Evolutionary conservation across 2,329 filamentous ascomycete species (phyloP).

Genomic region (Purpureocillium lavendulum): DNA sequence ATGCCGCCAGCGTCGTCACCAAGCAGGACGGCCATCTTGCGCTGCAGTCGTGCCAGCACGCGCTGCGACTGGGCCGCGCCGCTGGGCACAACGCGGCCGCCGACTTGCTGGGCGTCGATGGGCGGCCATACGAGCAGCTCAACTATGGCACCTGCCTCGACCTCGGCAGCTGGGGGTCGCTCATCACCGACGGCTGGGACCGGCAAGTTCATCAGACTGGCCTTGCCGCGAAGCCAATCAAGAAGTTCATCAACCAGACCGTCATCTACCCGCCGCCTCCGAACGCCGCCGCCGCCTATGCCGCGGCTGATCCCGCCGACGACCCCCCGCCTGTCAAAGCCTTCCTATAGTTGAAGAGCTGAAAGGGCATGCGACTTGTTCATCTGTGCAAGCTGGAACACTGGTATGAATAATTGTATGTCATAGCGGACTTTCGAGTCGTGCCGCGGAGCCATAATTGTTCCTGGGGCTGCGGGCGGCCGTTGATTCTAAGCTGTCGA

Average conservation of each 20-base stretch:
- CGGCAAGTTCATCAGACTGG: constrained; percentile 16
- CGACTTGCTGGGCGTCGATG: constrained; percentile 17
- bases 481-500: no score
- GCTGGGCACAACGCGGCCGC: constrained; percentile 23
- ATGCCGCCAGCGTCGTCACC: constrained; percentile 17
- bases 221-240: constrained; percentile 21
- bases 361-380: no score
- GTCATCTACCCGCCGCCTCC: constrained; percentile 24
- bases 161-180: constrained; percentile 19
- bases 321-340: not conserved
- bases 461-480: no score
- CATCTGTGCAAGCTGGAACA: no score
- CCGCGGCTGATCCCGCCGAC: not conserved
- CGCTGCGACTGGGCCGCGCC: constrained; percentile 21
- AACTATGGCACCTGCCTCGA: constrained; percentile 24
- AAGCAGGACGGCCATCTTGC: constrained; percentile 17
- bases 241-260: constrained; percentile 20
- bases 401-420: no score
- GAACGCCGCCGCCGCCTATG: constrained; percentile 1
- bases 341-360: no score
- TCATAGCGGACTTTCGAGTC: no score
- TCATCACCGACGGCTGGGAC: constrained; percentile 21
- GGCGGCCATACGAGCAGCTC: constrained; percentile 17
- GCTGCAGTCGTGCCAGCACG: constrained; percentile 30
- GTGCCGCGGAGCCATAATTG: no score